Evolutionary conservation across 2,329 filamentous ascomycete species (phyloP).

Genomic region (Fusarium tricinctum): DNA sequence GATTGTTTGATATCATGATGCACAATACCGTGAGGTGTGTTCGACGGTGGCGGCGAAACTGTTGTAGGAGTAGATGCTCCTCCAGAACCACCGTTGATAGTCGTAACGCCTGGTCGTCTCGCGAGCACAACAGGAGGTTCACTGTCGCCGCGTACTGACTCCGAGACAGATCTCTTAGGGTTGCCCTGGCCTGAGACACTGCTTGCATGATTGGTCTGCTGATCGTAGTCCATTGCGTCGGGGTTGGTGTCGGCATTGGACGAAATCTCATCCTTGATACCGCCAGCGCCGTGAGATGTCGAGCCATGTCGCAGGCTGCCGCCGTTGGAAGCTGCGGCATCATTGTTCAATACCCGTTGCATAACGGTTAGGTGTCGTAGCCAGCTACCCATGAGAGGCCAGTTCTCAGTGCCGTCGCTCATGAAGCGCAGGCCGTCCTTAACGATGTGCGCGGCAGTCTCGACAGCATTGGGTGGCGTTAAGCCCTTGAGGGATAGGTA

Average conservation of each 20-base stretch:
- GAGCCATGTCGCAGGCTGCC: constrained; percentile 54
- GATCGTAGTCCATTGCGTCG: constrained; percentile 72
- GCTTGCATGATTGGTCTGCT: constrained; percentile 50
- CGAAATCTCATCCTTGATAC: constrained; percentile 67
- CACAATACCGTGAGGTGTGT: constrained; percentile 44
- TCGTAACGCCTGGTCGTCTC: constrained; percentile 68
- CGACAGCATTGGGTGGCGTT: constrained; percentile 68
- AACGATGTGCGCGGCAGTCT: constrained; percentile 70
- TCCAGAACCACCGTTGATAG: constrained; percentile 70
- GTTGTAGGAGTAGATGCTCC: constrained; percentile 63
- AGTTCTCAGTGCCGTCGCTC: constrained; percentile 70
- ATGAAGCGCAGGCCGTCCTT: constrained; percentile 71
- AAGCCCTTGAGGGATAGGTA: constrained; percentile 74
- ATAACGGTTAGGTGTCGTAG: constrained; percentile 72
- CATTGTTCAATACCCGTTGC: constrained; percentile 71
- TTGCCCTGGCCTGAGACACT: constrained; percentile 50
- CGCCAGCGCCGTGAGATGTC: constrained; percentile 49
- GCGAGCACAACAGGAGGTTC: constrained; percentile 65
- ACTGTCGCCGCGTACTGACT: constrained; percentile 63
- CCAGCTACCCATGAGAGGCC: constrained; percentile 72
- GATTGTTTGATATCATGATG: constrained; percentile 57
- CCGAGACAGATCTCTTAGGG: constrained; percentile 55
- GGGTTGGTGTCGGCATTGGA: constrained; percentile 69
- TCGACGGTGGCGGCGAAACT: constrained; percentile 59
- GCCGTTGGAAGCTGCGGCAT: constrained; percentile 56